Base-by-base conservation (phyloP, 208 protist genomes). In the Leishmania martiniquensis region DNA sequence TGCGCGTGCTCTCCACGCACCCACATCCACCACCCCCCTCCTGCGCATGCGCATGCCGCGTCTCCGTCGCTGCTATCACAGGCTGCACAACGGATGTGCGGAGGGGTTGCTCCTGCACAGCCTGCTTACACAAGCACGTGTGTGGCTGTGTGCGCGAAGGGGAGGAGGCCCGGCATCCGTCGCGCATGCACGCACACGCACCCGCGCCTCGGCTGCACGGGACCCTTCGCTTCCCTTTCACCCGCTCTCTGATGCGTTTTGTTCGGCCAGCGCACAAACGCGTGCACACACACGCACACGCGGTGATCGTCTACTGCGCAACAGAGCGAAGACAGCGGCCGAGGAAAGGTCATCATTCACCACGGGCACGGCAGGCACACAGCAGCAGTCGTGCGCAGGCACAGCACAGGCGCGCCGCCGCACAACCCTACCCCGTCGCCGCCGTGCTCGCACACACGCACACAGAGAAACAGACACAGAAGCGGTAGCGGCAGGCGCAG, bases 31-130 rank as follows among this genome's bases (percentile, higher is more conserved):
- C 68, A 17, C 42, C 44, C 47, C 7, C 68, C 17, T 15, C 39
- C 32, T 39, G 12, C 45, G 25, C 32, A 34, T 34, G 71, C 71
- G 10, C 75, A 22, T 44, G 22, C 13, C 32, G 59, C 59, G 39
- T 84, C 80, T 84, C 74, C 80, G 80, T 71, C 72, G 25, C 73
- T 78, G 72, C 66, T 83, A 83, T 83, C 79, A 70, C 79, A 83
- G 79, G 51, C 22, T 60, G 71, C 54, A 54, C 71, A 75, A 75
- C 71, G 42, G 54, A 44, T 54, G 25, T n/a, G 20, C 17, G 42
- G 20, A n/a, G n/a, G n/a, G n/a, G n/a, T n/a, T n/a, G n/a, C n/a
- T 7, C 47, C 34, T 75, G 71, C 71, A 22, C 71, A 75, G 47
- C 68, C 72, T 83, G 79, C 54, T 83, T 83, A 83, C 79, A 83